Evolutionary conservation across 352 stramenopile species (phyloP).

Genomic region (Blastocystis hominis): DNA sequence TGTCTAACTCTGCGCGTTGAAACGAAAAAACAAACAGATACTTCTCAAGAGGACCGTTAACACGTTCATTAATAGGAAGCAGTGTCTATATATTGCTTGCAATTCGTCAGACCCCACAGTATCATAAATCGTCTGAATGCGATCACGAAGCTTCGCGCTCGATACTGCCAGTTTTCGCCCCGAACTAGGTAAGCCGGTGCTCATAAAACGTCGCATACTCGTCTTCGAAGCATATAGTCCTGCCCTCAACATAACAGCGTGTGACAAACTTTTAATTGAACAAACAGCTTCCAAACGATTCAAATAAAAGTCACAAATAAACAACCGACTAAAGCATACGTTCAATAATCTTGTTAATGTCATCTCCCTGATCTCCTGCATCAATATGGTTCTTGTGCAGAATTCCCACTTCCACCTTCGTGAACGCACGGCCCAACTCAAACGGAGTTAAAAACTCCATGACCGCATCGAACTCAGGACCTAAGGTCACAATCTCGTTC

Average conservation of each 20-base stretch:
- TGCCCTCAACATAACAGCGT: neutral
- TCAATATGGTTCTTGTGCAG: constrained; percentile 31
- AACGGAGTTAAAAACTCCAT: constrained; percentile 22
- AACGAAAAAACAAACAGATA: neutral
- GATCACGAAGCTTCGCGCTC: constrained; percentile 3
- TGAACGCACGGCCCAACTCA: neutral
- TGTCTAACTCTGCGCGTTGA: constrained; percentile 8
- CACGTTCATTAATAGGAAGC: constrained; percentile 42
- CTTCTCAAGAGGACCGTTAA: constrained; percentile 52
- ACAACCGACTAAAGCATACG: constrained; percentile 44
- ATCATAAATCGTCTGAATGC: constrained; percentile 47
- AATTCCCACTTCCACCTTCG: neutral
- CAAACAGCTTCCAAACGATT: neutral
- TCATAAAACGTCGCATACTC: neutral
- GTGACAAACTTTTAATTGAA: neutral
- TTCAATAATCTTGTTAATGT: constrained; percentile 52
- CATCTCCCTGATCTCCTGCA: constrained; percentile 41
- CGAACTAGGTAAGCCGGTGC: neutral
- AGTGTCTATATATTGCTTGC: constrained; percentile 12
- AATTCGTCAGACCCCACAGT: neutral
- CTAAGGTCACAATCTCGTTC: constrained; percentile 39
- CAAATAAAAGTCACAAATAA: constrained; percentile 4
- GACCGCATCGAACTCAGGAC: constrained; percentile 32
- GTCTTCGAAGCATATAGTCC: neutral
- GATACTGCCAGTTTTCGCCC: neutral